Evolutionary conservation across 352 stramenopile genomes (phyloP).

Genomic region (Albugo candida): DNA sequence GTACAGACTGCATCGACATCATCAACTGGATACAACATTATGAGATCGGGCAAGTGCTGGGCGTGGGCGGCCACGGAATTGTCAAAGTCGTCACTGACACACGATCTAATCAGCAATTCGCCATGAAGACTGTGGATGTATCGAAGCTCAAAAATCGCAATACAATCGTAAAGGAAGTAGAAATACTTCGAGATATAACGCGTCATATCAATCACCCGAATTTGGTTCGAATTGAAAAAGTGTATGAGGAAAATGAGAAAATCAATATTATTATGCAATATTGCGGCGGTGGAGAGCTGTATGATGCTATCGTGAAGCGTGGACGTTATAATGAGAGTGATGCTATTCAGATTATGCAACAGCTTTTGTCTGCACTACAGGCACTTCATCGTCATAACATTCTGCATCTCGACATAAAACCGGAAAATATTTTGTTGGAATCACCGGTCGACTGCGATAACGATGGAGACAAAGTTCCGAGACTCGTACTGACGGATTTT

Average conservation of each 20-base stretch:
- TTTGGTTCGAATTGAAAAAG: constrained; percentile 61
- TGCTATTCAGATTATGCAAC: constrained; percentile 36
- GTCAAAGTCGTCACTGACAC: constrained; percentile 44
- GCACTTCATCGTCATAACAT: constrained; percentile 59
- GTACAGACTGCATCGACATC: constrained; percentile 63
- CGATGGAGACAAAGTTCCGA: constrained; percentile 2
- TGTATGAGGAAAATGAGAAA: constrained; percentile 66
- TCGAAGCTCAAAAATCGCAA: constrained; percentile 56
- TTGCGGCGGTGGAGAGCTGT: constrained; percentile 50
- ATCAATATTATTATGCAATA: constrained; percentile 64
- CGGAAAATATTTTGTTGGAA: constrained; percentile 59
- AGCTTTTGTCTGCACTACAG: constrained; percentile 41
- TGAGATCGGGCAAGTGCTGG: constrained; percentile 32
- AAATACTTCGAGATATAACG: constrained; percentile 65
- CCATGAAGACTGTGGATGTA: constrained; percentile 59
- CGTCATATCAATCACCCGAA: constrained; percentile 64
- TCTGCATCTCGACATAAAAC: constrained; percentile 59
- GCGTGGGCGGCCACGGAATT: constrained; percentile 53
- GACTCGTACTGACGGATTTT: constrained; percentile 64
- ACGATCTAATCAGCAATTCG: constrained; percentile 26
- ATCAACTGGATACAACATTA: constrained; percentile 57
- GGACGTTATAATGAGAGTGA: constrained; percentile 45
- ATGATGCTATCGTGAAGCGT: constrained; percentile 46
- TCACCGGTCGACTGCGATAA: constrained; percentile 19
- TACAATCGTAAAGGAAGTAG: constrained; percentile 45